These are phyloP conservation scores for Erigeron philadelphicus DNA, from an alignment of 140 eudicot species.

Conservation along the genomic window DNA sequence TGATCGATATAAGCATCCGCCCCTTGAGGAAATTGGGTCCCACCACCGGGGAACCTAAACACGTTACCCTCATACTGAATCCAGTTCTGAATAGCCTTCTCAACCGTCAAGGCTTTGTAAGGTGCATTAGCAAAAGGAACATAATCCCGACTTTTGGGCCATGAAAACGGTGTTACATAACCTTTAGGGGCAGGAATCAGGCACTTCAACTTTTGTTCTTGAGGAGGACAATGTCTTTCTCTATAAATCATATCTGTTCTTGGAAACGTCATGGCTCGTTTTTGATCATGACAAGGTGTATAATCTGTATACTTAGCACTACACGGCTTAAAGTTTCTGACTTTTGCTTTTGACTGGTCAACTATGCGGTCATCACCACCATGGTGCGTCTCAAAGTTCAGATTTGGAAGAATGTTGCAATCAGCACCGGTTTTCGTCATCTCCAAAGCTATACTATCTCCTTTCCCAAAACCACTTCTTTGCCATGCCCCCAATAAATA, in stretches of 20 bases:
- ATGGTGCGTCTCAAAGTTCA: slow-evolving; percentile 54
- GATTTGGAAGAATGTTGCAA: slow-evolving; percentile 47
- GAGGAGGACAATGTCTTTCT: slow-evolving; percentile 57
- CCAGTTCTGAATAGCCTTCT: slow-evolving; percentile 63
- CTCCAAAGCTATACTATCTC: slow-evolving; percentile 52
- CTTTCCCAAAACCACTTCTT: slow-evolving; percentile 59
- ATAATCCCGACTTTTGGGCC: slow-evolving; percentile 66
- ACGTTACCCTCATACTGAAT: slow-evolving; percentile 57
- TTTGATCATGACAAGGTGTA: slow-evolving; percentile 61
- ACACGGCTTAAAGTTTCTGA: slow-evolving; percentile 41
- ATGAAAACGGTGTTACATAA: slow-evolving; percentile 53
- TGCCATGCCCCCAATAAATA: slow-evolving; percentile 66
- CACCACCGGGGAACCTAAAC: slow-evolving; percentile 64
- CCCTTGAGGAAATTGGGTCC: slow-evolving; percentile 70
- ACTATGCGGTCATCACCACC: slow-evolving; percentile 35
- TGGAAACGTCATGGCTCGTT: slow-evolving; percentile 59
- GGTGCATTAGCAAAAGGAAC: slow-evolving; percentile 64
- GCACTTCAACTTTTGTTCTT: slow-evolving; percentile 46
- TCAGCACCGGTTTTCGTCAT: slow-evolving; percentile 49
- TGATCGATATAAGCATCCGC: slow-evolving; percentile 59
- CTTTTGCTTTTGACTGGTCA: slow-evolving; percentile 23
- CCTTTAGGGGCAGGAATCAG: slow-evolving; percentile 61
- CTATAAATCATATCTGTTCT: slow-evolving; percentile 51
- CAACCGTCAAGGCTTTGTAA: slow-evolving; percentile 53
- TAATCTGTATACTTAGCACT: slow-evolving; percentile 41